Conservation (phyloP, 2,329 filamentous ascomycete species). For the Alternaria sp. region DNA sequence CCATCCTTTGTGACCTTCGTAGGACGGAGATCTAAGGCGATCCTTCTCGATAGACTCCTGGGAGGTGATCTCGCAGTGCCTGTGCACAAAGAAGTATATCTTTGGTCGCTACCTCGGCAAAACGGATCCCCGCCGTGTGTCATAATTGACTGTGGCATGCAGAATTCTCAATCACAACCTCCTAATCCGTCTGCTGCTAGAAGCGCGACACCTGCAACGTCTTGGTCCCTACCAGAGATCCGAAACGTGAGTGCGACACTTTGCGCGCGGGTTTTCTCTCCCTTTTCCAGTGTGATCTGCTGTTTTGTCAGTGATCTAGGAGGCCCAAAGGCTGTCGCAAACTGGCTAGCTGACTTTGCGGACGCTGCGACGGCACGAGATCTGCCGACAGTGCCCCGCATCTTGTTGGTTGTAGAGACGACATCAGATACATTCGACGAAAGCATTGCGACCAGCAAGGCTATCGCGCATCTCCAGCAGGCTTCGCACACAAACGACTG, state of each 20-base stretch:
- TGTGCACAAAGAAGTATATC: conserved; percentile 12
- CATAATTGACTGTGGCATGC: conserved; percentile 6
- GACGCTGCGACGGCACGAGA: background rate
- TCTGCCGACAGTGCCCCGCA: conserved; percentile 15
- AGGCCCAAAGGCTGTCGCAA: background rate
- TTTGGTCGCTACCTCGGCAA: conserved; percentile 2
- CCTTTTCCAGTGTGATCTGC: conserved; percentile 8
- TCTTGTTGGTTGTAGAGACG: conserved; percentile 37
- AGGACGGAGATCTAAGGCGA: conserved; percentile 1
- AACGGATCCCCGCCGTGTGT: background rate
- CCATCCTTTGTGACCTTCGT: background rate
- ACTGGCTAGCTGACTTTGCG: conserved; percentile 1
- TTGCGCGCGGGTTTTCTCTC: conserved; percentile 1
- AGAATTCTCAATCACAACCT: background rate
- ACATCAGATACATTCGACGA: conserved; percentile 26
- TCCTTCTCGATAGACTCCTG: conserved; percentile 7
- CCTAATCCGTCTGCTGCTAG: background rate
- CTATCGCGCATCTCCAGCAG: background rate
- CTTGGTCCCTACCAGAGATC: background rate
- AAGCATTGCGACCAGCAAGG: conserved; percentile 10
- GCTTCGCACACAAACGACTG: background rate
- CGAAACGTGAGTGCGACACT: background rate
- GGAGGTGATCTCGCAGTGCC: background rate
- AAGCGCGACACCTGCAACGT: background rate
- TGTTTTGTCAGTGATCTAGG: conserved; percentile 12